Base-by-base conservation (phyloP, 225 moss, liverwort and hornwort genomes). In the Marchantia paleacea region DNA sequence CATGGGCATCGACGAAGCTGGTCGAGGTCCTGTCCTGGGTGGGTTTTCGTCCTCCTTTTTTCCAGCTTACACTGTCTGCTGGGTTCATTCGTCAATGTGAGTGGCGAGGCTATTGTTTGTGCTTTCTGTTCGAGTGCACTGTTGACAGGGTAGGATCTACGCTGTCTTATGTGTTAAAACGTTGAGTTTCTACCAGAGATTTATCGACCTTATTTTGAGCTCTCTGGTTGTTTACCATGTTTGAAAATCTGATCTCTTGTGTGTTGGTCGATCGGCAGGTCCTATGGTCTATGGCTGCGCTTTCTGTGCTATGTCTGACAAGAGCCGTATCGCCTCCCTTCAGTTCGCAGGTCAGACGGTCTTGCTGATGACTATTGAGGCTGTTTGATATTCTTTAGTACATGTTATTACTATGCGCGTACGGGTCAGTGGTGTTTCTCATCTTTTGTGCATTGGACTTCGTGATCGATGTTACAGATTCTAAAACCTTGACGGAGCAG, bases 211-310 rank as follows among this genome's bases (percentile, higher is more conserved):
- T 57, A 57, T 57, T 57, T 57, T 39, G 39, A 39, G 39, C 39
- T 39, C 39, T 39, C 19, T 28, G 1, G 31, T 70, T 22, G 10
- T 50, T 50, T 62, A 18, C 0, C 24, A 3, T 24, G 0, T 6
- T 62, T 24, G 62, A 62, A 6, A 60, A 6, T 60, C 55, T 54
- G 52, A 26, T 24, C 18, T 2, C 22, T 53, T 12, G 15, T 29
- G 53, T 51, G 1, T n/a, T 10, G 72, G 10, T 53, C 25, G 15
- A 31, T 14, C 16, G 24, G 31, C 89, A 93, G 93, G 93, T 61
- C 93, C 93, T 14, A 93, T 93, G 93, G 93, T 93, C 63, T 93
- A 93, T 69, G 93, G 92, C 69, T 91, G 91, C 80, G 93, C 92
- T 47, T 90, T 84, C 80, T 91, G 92, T 71, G 87, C 93, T 63